phyloP scores from a whole-genome alignment of 768 basidiomycete species.

The Favolaschia claudopus region DNA sequence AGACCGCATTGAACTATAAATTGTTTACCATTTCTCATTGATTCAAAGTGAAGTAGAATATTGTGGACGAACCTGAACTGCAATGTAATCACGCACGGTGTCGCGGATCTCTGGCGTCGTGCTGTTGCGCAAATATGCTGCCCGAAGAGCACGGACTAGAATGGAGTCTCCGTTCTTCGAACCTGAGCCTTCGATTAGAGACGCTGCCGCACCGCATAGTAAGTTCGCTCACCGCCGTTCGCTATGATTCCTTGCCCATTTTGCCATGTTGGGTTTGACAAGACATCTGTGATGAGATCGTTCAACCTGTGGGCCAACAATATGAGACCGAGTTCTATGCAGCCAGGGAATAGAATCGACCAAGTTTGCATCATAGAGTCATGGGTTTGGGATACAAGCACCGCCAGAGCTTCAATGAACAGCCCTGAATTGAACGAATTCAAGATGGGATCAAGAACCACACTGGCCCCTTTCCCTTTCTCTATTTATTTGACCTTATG shows the following conservation, averaged over 20 bases:
- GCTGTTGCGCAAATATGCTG: conserved; percentile 17
- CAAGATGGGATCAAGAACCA: not conserved
- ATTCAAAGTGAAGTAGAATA: not conserved
- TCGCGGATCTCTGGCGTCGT: not conserved
- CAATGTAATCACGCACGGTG: conserved; percentile 11
- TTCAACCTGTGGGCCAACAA: not conserved
- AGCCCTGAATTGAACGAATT: conserved; percentile 16
- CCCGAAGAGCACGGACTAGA: conserved; percentile 7
- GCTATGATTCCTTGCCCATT: not conserved
- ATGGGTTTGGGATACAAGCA: conserved; percentile 11
- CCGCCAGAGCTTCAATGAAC: conserved; percentile 22
- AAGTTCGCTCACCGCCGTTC: not conserved
- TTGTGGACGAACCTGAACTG: conserved; percentile 13
- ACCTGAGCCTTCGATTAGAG: not conserved
- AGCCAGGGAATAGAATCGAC: not conserved
- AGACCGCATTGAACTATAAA: conserved; percentile 2
- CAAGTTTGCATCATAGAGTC: conserved; percentile 2
- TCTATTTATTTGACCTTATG: too few relatives aligned
- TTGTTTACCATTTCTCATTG: too few relatives aligned
- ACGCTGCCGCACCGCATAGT: not conserved
- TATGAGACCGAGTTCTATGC: too few relatives aligned
- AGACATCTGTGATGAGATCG: not conserved
- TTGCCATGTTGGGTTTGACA: not conserved
- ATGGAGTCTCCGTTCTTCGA: not conserved
- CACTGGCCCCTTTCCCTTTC: too few relatives aligned